phyloP scores from a whole-genome alignment of 2,329 filamentous ascomycete genomes.

The Sarocladium kiliense region DNA sequence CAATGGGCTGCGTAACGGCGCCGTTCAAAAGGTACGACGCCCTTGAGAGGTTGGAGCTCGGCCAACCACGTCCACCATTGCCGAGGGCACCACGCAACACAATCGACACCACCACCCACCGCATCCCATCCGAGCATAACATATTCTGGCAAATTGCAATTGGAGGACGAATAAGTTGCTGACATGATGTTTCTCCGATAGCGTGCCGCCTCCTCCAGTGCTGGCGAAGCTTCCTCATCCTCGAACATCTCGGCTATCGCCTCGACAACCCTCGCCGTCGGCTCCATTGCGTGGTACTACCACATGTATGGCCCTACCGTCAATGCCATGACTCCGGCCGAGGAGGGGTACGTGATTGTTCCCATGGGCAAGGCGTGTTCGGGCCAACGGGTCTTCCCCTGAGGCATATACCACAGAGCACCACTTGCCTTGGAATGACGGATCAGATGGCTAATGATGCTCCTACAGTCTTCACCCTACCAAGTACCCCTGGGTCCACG shows the following conservation, averaged over 20 bases:
- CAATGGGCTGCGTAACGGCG: conserved; percentile 70
- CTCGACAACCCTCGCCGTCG: conserved; percentile 80
- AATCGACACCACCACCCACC: conserved; percentile 14
- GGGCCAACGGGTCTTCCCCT: conserved; percentile 12
- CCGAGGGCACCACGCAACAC: conserved; percentile 27
- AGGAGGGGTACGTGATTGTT: conserved; percentile 82
- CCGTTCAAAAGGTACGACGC: conserved; percentile 67
- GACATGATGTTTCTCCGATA: conserved; percentile 31
- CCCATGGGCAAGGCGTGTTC: neutral
- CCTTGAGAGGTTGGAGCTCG: conserved; percentile 19
- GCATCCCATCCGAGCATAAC: neutral
- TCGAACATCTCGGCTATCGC: conserved; percentile 77
- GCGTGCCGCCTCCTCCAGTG: conserved; percentile 69
- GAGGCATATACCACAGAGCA: conserved; percentile 28
- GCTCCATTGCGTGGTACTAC: conserved; percentile 95
- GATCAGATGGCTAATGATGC: conserved; percentile 20
- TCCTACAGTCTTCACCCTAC: conserved; percentile 76
- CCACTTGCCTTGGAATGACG: conserved; percentile 8
- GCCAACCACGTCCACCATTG: conserved; percentile 23
- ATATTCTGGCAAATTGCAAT: conserved; percentile 6
- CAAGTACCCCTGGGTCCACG: conserved; percentile 92
- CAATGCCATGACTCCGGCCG: conserved; percentile 84
- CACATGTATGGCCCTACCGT: conserved; percentile 88
- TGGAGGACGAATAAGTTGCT: conserved; percentile 25
- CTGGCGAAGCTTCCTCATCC: conserved; percentile 66